Conservation (phyloP, 2,329 filamentous ascomycete species). For the Aspergillus latus region DNA sequence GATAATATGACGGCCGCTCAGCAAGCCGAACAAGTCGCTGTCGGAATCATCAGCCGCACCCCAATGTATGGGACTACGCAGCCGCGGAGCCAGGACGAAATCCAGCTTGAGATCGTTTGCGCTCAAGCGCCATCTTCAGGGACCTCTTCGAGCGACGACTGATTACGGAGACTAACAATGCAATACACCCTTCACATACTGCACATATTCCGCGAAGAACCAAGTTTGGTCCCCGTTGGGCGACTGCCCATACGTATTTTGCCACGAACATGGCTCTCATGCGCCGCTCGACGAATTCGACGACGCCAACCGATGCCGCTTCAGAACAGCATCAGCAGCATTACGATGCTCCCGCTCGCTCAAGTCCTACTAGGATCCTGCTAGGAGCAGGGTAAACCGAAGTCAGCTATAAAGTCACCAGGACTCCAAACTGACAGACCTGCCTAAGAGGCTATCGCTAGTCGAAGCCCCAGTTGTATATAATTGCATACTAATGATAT, state of each 20-base stretch:
- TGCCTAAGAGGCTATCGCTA: slow-evolving; percentile 5
- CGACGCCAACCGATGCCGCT: not conserved
- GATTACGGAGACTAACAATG: not conserved
- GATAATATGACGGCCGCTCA: slow-evolving; percentile 33
- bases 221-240: not conserved
- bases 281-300: not conserved
- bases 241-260: not conserved
- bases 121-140: slow-evolving; percentile 35
- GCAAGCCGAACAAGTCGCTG: slow-evolving; percentile 39
- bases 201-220: not conserved
- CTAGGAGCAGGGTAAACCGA: not conserved
- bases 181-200: not conserved
- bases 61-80: slow-evolving; percentile 30
- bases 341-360: slow-evolving; percentile 3
- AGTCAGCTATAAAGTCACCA: slow-evolving; percentile 3
- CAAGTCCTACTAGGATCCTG: not conserved
- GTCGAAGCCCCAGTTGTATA: not conserved
- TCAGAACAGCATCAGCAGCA: not conserved
- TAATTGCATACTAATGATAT: not conserved
- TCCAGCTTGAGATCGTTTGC: slow-evolving; percentile 39
- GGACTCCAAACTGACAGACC: slow-evolving; percentile 4
- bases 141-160: slow-evolving; percentile 17
- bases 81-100: slow-evolving; percentile 28
- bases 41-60: slow-evolving; percentile 38
- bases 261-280: not conserved